phyloP scores from a whole-genome alignment of 2,329 filamentous ascomycete species.

The Colletotrichum sublineola region DNA sequence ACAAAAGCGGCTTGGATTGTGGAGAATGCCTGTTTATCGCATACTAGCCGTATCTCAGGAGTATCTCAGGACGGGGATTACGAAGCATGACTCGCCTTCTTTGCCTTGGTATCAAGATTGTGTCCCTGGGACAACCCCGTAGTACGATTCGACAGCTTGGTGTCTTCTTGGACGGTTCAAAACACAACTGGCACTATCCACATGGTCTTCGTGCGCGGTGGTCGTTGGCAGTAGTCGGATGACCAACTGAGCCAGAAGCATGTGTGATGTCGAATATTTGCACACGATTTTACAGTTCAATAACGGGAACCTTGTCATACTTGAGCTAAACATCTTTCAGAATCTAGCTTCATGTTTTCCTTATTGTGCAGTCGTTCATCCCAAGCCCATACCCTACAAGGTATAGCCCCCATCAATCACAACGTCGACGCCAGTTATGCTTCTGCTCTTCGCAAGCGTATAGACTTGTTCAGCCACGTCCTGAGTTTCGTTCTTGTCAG shows the following conservation, averaged over 20 bases:
- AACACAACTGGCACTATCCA: neutral
- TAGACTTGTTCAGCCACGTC: slow-evolving; percentile 68
- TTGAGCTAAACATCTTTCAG: neutral
- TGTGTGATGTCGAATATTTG: neutral
- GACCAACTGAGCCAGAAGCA: neutral
- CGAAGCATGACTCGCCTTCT: neutral
- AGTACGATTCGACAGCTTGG: neutral
- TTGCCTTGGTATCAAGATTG: neutral
- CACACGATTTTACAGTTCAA: neutral
- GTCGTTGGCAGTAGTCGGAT: neutral
- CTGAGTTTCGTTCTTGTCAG: slow-evolving; percentile 65
- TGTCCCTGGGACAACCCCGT: neutral
- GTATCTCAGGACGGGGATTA: neutral
- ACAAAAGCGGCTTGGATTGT: neutral
- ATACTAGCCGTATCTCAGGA: neutral
- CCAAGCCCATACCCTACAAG: neutral
- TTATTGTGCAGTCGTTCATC: neutral
- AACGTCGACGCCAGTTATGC: slow-evolving; percentile 65
- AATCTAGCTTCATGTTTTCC: neutral
- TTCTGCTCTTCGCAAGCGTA: slow-evolving; percentile 60
- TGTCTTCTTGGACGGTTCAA: neutral
- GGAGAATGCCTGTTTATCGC: neutral
- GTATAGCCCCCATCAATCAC: slow-evolving; percentile 56
- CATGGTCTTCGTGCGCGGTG: neutral
- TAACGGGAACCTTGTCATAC: neutral